These are phyloP conservation scores for Prunus mongolica DNA, from an alignment of 306 rosid species.

Conservation along the genomic window DNA sequence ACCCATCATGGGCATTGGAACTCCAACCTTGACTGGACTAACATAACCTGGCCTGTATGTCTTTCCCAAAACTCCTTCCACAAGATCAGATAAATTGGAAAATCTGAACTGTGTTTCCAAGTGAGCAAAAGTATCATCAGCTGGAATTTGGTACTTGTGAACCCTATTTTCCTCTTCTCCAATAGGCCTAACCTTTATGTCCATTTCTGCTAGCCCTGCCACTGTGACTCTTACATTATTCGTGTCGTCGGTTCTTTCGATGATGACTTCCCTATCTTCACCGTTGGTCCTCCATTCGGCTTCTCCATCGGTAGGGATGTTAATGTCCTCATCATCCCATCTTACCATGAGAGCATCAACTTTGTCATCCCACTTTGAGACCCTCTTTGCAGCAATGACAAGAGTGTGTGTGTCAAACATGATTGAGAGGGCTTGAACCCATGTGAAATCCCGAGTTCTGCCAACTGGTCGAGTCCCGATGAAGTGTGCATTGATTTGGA, in stretches of 20 bases:
- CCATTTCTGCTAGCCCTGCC: constrained; percentile 52
- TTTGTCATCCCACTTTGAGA: constrained; percentile 53
- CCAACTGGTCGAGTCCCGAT: constrained; percentile 67
- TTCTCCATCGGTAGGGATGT: constrained; percentile 43
- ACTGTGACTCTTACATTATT: constrained; percentile 54
- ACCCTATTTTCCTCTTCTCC: constrained; percentile 56
- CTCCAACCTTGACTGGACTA: constrained; percentile 71
- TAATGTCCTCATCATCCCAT: constrained; percentile 52
- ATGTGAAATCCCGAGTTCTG: constrained; percentile 75
- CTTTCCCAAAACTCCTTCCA: constrained; percentile 74
- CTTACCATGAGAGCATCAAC: constrained; percentile 52
- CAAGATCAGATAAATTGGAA: constrained; percentile 36
- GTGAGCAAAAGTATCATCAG: constrained; percentile 65
- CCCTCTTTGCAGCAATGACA: constrained; percentile 54
- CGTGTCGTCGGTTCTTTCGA: constrained; percentile 65
- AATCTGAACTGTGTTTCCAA: constrained; percentile 71
- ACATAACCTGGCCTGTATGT: constrained; percentile 61
- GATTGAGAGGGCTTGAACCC: constrained; percentile 72
- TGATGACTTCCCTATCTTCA: constrained; percentile 49
- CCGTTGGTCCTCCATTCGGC: constrained; percentile 54
- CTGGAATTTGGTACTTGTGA: constrained; percentile 64
- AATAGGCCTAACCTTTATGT: constrained; percentile 60
- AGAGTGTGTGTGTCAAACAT: constrained; percentile 70
- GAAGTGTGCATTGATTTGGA: constrained; percentile 78
- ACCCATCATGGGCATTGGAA: constrained; percentile 65